Evolutionary conservation across 23 red algal species (phyloP).

Genomic region (Gracilaria domingensis): DNA sequence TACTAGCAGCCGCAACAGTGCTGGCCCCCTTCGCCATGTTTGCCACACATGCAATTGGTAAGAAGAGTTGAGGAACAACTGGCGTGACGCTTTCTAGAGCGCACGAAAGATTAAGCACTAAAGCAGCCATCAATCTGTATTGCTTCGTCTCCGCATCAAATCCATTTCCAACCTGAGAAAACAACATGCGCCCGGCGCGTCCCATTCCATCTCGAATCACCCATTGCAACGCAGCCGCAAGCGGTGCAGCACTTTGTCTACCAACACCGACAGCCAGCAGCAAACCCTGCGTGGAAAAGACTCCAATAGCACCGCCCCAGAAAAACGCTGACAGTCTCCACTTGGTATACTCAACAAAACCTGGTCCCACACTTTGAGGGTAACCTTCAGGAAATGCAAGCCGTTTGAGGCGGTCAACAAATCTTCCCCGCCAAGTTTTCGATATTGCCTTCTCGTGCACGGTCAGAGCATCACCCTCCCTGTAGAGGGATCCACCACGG

Average conservation of each 20-base stretch:
- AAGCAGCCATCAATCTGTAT: conserved; percentile 86
- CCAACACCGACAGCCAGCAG: conserved; percentile 91
- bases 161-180: conserved; percentile 87
- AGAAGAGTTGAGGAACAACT: conserved; percentile 73
- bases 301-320: conserved; percentile 89
- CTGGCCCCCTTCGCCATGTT: conserved; percentile 97
- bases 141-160: conserved; percentile 98
- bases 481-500: conserved; percentile 14
- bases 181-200: conserved; percentile 86
- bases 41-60: conserved; percentile 89
- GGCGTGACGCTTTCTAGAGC: conserved; percentile 89
- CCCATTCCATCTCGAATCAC: conserved; percentile 95
- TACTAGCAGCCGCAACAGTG: conserved; percentile 86
- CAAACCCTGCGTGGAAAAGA: conserved; percentile 89
- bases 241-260: conserved; percentile 77
- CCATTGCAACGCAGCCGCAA: conserved; percentile 94
- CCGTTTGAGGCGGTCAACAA: conserved; percentile 75
- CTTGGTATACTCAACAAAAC: conserved; percentile 86
- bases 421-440: conserved; percentile 76
- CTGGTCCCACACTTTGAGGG: conserved; percentile 82
- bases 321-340: conserved; percentile 88
- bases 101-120: conserved; percentile 86
- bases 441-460: conserved; percentile 55
- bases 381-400: conserved; percentile 91
- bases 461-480: conserved; percentile 46